phyloP scores from a whole-genome alignment of 2,329 filamentous ascomycete genomes.

The Incumbomyces delicatus region DNA sequence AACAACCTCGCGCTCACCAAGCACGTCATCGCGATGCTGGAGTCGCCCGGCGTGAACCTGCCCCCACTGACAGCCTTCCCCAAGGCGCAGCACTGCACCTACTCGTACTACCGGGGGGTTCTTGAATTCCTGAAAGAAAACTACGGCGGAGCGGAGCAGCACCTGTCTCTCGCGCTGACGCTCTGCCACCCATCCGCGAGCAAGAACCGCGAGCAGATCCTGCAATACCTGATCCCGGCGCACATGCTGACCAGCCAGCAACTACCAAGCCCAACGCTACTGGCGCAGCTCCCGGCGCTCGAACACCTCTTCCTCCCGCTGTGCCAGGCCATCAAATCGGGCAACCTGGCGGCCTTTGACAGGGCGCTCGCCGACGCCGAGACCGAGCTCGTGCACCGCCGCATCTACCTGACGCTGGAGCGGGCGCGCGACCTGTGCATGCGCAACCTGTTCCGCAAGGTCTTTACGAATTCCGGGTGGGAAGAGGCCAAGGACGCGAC shows the following conservation, averaged over 20 bases:
- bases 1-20: conserved; percentile 83
- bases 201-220: conserved; percentile 78
- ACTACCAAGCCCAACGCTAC: conserved; percentile 60
- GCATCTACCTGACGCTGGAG: conserved; percentile 91
- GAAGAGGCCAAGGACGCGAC: conserved; percentile 63
- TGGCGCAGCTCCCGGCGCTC: conserved; percentile 66
- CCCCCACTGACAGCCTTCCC: conserved; percentile 72
- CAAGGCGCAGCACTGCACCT: conserved; percentile 83
- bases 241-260: conserved; percentile 80
- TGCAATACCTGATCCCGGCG: conserved; percentile 91
- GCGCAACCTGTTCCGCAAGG: conserved; percentile 83
- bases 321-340: conserved; percentile 66
- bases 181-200: conserved; percentile 64
- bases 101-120: conserved; percentile 91
- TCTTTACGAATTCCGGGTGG: conserved; percentile 75
- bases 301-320: conserved; percentile 71
- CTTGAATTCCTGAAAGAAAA: conserved; percentile 92
- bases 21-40: conserved; percentile 75
- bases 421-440: conserved; percentile 83
- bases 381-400: conserved; percentile 83
- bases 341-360: conserved; percentile 77
- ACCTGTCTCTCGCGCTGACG: conserved; percentile 71
- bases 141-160: conserved; percentile 71
- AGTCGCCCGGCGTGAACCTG: conserved; percentile 69
- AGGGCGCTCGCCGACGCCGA: conserved; percentile 69